These are phyloP conservation scores for Nadsonia fulvescens DNA, from an alignment of 805 yeast species.

Conservation along the genomic window DNA sequence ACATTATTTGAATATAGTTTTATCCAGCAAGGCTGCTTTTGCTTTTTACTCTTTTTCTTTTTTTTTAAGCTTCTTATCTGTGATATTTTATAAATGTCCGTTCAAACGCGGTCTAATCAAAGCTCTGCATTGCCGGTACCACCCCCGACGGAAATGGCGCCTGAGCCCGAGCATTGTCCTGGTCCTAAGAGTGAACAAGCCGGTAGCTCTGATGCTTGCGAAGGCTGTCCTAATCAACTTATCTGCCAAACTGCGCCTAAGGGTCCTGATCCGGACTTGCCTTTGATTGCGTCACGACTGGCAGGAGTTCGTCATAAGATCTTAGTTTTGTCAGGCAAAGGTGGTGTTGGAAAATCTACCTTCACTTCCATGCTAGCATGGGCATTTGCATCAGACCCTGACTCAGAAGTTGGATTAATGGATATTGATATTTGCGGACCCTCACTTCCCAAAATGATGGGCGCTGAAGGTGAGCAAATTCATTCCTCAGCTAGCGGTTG, in stretches of 20 bases:
- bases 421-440: constrained; percentile 98
- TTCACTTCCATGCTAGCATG: constrained; percentile 91
- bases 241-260: constrained; percentile 69
- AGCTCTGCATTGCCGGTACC: background rate
- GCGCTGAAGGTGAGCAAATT: constrained; percentile 69
- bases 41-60: too few species aligned
- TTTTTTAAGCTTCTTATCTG: background rate
- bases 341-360: constrained; percentile 96
- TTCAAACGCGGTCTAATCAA: too few species aligned
- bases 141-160: constrained; percentile 22
- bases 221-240: constrained; percentile 83
- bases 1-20: too few species aligned
- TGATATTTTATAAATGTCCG: background rate
- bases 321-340: constrained; percentile 43
- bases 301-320: constrained; percentile 57
- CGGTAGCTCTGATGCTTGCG: constrained; percentile 86
- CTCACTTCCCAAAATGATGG: constrained; percentile 84
- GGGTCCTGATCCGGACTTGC: constrained; percentile 92
- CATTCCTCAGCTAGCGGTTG: constrained; percentile 87
- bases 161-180: constrained; percentile 96
- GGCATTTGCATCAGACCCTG: constrained; percentile 69
- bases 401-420: constrained; percentile 84
- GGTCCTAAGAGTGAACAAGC: constrained; percentile 93
- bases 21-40: too few species aligned
- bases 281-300: constrained; percentile 51